Evolutionary conservation across 2,329 filamentous ascomycete genomes (phyloP).

Genomic region (Sclerotinia sclerotiorum): DNA sequence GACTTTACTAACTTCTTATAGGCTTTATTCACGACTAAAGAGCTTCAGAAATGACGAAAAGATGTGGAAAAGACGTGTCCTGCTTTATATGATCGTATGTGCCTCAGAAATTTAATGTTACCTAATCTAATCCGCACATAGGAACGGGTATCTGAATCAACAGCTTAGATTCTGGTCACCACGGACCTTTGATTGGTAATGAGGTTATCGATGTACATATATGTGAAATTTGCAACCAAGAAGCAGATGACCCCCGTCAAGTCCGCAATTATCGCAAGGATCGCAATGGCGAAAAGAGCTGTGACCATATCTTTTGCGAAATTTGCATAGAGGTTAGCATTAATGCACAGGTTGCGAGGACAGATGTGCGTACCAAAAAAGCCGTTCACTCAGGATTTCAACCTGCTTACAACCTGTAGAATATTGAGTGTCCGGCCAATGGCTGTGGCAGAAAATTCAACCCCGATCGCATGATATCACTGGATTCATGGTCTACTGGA

Average conservation of each 20-base stretch:
- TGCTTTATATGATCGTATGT: conserved; percentile 14
- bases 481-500: background rate
- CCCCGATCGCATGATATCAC: background rate
- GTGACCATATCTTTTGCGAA: conserved; percentile 1
- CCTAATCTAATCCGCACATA: background rate
- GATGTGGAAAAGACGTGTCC: background rate
- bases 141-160: background rate
- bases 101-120: background rate
- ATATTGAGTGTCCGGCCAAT: background rate
- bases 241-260: background rate
- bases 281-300: background rate
- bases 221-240: background rate
- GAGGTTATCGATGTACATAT: background rate
- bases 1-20: background rate
- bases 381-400: too few species aligned
- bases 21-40: background rate
- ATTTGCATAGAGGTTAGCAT: conserved; percentile 3
- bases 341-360: background rate
- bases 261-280: background rate
- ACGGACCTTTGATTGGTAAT: background rate
- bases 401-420: background rate
- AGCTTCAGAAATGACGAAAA: background rate
- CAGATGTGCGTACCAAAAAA: background rate
- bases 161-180: background rate
- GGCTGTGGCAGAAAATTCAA: background rate